These are phyloP conservation scores for Ilex asprella DNA, from an alignment of 257 asterid species.

Conservation along the genomic window DNA sequence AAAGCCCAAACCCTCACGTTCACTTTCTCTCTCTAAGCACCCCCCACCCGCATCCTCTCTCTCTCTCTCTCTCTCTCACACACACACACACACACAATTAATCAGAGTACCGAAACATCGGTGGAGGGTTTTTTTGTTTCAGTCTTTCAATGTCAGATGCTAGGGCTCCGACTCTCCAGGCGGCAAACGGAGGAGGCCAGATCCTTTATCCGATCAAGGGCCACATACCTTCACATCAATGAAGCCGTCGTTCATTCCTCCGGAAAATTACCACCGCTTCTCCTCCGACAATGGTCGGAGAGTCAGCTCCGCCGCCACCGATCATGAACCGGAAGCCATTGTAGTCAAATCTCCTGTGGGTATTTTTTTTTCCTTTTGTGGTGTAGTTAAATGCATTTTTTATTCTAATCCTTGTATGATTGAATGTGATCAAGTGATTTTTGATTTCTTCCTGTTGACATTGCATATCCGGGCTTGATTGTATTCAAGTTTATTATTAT, in stretches of 20 bases:
- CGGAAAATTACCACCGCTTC: constrained; percentile 76
- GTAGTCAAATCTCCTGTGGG: constrained; percentile 75
- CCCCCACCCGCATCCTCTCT: no score
- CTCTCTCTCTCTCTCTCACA: constrained; percentile 12
- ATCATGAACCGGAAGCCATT: constrained; percentile 59
- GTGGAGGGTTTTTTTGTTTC: neutral
- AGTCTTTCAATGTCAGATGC: constrained; percentile 37
- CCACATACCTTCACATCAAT: constrained; percentile 63
- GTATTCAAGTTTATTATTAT: neutral
- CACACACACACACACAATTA: constrained; percentile 21
- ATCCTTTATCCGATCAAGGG: constrained; percentile 51
- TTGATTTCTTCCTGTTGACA: neutral
- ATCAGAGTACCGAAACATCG: constrained; percentile 23
- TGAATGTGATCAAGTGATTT: neutral
- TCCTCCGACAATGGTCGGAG: constrained; percentile 28
- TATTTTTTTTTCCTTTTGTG: neutral
- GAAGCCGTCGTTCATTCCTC: constrained; percentile 66
- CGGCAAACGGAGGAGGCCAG: constrained; percentile 18
- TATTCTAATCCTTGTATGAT: neutral
- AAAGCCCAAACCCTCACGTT: neutral
- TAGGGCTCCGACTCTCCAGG: constrained; percentile 27
- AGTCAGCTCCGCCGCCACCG: constrained; percentile 27
- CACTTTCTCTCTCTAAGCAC: constrained; percentile 11
- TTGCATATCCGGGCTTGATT: neutral
- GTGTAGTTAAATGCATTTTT: no score